phyloP scores from a whole-genome alignment of 2,329 filamentous ascomycete genomes.

The Fusarium irregulare region DNA sequence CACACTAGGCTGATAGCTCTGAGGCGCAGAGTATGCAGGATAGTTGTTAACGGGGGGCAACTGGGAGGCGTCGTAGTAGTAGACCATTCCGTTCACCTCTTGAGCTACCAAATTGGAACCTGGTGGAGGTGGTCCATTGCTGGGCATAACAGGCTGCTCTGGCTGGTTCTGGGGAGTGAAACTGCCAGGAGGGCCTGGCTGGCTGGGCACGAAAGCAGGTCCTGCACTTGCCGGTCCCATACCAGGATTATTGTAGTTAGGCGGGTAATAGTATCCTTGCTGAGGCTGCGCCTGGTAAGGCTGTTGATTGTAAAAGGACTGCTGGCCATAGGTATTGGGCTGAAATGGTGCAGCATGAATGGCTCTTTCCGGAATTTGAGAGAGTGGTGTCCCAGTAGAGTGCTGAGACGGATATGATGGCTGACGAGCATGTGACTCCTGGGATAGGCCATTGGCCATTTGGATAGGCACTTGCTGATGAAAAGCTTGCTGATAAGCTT shows the following conservation, averaged over 20 bases:
- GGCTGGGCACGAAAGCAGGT: conserved; percentile 68
- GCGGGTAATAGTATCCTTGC: conserved; percentile 76
- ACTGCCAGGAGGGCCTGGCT: conserved; percentile 57
- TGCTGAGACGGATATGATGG: conserved; percentile 76
- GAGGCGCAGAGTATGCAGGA: conserved; percentile 60
- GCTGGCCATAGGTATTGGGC: conserved; percentile 72
- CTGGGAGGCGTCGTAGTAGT: conserved; percentile 88
- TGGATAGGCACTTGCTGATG: conserved; percentile 92
- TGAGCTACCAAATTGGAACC: conserved; percentile 73
- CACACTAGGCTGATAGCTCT: conserved; percentile 66
- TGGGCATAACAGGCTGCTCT: conserved; percentile 51
- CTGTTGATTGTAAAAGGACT: conserved; percentile 68
- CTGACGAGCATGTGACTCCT: conserved; percentile 73
- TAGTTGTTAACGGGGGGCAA: conserved; percentile 66
- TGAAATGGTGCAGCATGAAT: conserved; percentile 94
- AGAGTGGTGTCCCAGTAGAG: conserved; percentile 82
- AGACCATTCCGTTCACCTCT: conserved; percentile 95
- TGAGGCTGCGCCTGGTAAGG: conserved; percentile 55
- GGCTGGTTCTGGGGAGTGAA: conserved; percentile 58
- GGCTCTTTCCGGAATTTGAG: conserved; percentile 91
- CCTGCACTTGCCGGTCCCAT: conserved; percentile 63
- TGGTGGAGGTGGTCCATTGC: conserved; percentile 42
- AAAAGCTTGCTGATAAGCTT: conserved; percentile 91
- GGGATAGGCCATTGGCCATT: conserved; percentile 66
- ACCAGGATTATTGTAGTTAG: conserved; percentile 60